A percentile compares a stretch with the other conserved stretches of the same genome.
Evolutionary conservation across 2,329 filamentous ascomycete species (phyloP).

Genomic region (Cyphellophora europaea): DNA sequence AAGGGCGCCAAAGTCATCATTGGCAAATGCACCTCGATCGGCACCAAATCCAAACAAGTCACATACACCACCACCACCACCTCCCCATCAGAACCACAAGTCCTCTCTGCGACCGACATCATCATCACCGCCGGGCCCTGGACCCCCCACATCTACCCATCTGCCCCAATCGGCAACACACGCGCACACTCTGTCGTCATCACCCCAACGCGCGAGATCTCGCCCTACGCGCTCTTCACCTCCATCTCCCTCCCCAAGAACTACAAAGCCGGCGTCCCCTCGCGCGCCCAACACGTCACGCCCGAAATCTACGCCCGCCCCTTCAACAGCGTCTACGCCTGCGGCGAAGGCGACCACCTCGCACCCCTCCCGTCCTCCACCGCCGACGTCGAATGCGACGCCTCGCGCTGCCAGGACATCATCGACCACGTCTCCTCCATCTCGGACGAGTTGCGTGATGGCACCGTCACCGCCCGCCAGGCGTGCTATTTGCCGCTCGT

Average conservation of each 20-base stretch:
- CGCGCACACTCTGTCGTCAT: constrained; percentile 57
- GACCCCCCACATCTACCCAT: constrained; percentile 44
- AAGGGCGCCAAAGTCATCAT: constrained; percentile 59
- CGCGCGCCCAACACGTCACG: constrained; percentile 53
- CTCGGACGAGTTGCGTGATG: constrained; percentile 51
- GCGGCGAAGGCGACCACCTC: constrained; percentile 73
- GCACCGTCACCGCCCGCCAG: constrained; percentile 65
- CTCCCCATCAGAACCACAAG: constrained; percentile 26
- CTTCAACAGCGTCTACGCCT: constrained; percentile 84
- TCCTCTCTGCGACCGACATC: constrained; percentile 49
- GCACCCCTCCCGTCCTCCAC: constrained; percentile 68
- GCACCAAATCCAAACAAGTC: constrained; percentile 34
- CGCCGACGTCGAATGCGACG: constrained; percentile 67
- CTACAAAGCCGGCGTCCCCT: constrained; percentile 47
- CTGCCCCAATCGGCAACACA: constrained; percentile 49
- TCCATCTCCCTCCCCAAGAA: constrained; percentile 64
- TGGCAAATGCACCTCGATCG: constrained; percentile 60
- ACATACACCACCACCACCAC: constrained; percentile 33
- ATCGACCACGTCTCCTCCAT: constrained; percentile 60
- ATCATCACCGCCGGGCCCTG: constrained; percentile 55
- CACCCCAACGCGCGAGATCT: constrained; percentile 42
- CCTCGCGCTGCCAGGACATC: constrained; percentile 72
- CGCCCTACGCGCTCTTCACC: constrained; percentile 57
- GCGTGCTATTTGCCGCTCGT: constrained; percentile 90
- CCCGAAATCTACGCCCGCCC: constrained; percentile 93